Percentiles rank a stretch among this genome's conserved stretches.
Conservation (phyloP, 208 protist genomes). For the Wallacemonas collosoma region DNA sequence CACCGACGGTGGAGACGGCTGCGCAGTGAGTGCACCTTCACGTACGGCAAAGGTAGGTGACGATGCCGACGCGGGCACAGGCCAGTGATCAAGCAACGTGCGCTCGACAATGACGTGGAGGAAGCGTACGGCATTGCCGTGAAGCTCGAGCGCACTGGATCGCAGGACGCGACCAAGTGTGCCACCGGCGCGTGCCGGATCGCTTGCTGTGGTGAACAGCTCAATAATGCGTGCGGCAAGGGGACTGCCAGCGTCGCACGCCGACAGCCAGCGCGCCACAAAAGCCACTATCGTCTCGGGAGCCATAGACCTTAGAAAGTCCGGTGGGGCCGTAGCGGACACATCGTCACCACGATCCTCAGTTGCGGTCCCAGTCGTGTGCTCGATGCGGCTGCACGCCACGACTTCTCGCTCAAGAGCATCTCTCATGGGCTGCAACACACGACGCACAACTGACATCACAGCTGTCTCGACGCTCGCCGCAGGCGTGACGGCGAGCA, state of each 20-base stretch:
- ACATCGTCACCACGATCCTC: neutral
- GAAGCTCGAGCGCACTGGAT: neutral
- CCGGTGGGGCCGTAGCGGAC: neutral
- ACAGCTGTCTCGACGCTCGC: constrained; percentile 22
- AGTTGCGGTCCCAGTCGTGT: neutral
- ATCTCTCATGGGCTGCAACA: constrained; percentile 1
- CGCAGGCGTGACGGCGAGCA: constrained; percentile 44
- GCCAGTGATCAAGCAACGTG: neutral
- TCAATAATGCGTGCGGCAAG: neutral
- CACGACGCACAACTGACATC: neutral
- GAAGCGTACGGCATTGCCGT: constrained; percentile 11
- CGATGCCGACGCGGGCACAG: too few species aligned
- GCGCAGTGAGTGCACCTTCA: too few species aligned
- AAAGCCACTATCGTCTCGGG: constrained; percentile 1
- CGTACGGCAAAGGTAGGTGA: too few species aligned
- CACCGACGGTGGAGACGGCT: neutral
- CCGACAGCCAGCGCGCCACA: constrained; percentile 7
- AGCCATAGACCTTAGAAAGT: neutral
- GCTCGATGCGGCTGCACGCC: too few species aligned
- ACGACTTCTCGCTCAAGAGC: neutral
- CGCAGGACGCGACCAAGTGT: constrained; percentile 1
- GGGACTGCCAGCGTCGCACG: constrained; percentile 1
- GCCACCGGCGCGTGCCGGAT: neutral
- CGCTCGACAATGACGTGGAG: neutral
- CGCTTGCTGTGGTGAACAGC: neutral